Conservation (phyloP, 306 rosid species). For the Castanopsis chinensis region DNA sequence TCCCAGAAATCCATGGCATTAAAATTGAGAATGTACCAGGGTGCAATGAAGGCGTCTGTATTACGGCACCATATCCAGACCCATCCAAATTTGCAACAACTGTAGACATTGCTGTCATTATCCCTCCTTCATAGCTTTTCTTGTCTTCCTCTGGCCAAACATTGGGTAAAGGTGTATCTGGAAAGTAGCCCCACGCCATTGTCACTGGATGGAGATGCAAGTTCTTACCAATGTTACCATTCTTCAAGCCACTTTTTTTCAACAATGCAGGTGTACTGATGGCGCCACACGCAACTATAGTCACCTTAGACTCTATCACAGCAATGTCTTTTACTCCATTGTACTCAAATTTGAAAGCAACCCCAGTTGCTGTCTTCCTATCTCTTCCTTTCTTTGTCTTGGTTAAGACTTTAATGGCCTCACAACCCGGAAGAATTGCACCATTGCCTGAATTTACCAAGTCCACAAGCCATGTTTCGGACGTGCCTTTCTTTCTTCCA, state of each 20-base stretch:
- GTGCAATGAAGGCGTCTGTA: constrained; percentile 87
- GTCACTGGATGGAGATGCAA: constrained; percentile 83
- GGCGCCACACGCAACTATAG: constrained; percentile 81
- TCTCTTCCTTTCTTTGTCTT: constrained; percentile 41
- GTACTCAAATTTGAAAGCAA: constrained; percentile 43
- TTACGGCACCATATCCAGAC: constrained; percentile 70
- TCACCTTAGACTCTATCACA: constrained; percentile 72
- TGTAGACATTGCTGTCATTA: constrained; percentile 86
- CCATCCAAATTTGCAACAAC: constrained; percentile 51
- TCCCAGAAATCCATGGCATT: constrained; percentile 82
- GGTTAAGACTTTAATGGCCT: constrained; percentile 51
- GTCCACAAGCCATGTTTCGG: constrained; percentile 85
- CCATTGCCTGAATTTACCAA: constrained; percentile 74
- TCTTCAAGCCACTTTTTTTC: constrained; percentile 64
- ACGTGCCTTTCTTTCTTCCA: constrained; percentile 72
- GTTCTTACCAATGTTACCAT: constrained; percentile 61
- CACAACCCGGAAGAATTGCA: constrained; percentile 62
- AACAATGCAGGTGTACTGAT: constrained; percentile 64
- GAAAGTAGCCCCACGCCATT: constrained; percentile 93
- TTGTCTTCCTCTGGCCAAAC: constrained; percentile 55
- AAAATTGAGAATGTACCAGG: constrained; percentile 77
- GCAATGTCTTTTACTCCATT: constrained; percentile 50
- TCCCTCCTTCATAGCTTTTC: constrained; percentile 87
- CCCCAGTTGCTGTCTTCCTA: constrained; percentile 49
- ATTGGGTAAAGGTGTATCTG: constrained; percentile 38